Percentiles rank a stretch among this genome's conserved stretches.
These are phyloP conservation scores for Taphrina deformans DNA, from an alignment of 1,139 yeast genomes.

Conservation along the genomic window DNA sequence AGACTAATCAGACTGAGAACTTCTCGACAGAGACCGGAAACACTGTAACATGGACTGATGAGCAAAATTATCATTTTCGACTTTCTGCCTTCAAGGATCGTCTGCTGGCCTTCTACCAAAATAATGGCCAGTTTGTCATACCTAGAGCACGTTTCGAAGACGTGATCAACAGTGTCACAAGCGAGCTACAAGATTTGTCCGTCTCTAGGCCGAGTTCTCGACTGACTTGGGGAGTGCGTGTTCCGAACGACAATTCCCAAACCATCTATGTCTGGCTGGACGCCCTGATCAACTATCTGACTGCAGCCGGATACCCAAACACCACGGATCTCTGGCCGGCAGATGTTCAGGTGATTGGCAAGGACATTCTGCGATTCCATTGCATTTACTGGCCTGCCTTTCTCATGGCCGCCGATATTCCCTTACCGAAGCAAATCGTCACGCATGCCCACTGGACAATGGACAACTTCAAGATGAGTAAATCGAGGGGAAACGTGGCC, in stretches of 20 bases:
- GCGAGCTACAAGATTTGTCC: conserved; percentile 65
- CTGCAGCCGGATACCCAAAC: conserved; percentile 68
- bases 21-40: conserved; percentile 74
- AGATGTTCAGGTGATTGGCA: conserved; percentile 81
- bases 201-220: conserved; percentile 79
- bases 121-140: conserved; percentile 56
- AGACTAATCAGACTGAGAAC: conserved; percentile 47
- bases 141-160: conserved; percentile 63
- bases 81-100: conserved; percentile 60
- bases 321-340: conserved; percentile 53
- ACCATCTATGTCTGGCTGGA: conserved; percentile 96
- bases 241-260: conserved; percentile 76
- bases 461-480: conserved; percentile 90
- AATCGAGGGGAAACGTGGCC: conserved; percentile 90
- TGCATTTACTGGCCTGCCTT: conserved; percentile 94
- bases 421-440: conserved; percentile 68
- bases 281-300: conserved; percentile 81
- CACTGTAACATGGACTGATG: conserved; percentile 73
- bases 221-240: conserved; percentile 85
- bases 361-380: conserved; percentile 83
- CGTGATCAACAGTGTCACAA: conserved; percentile 60
- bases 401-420: conserved; percentile 74
- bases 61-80: conserved; percentile 82
- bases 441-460: conserved; percentile 96
- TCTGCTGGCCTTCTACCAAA: conserved; percentile 54